Evolutionary conservation across 495 filamentous ascomycete genomes (phyloP).

Genomic region (Aspergillus hancockii): DNA sequence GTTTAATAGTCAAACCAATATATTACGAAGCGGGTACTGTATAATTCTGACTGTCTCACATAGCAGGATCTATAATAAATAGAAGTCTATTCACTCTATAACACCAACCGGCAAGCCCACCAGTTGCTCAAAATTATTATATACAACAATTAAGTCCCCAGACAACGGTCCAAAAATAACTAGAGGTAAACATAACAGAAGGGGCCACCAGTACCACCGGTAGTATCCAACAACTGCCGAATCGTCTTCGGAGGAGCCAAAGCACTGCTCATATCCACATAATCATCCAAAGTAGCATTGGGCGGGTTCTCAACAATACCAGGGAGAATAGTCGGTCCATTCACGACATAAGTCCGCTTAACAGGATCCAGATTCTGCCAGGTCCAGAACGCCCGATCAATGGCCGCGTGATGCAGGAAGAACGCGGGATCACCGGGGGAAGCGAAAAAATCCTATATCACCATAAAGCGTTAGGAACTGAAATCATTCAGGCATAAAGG

Average conservation of each 20-base stretch:
- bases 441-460: slow-evolving; percentile 21
- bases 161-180: no score
- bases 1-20: neutral
- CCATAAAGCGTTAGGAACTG: neutral
- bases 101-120: no score
- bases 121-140: no score
- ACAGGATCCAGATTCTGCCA: slow-evolving; percentile 46
- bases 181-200: slow-evolving; percentile 50
- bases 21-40: no score
- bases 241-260: slow-evolving; percentile 32
- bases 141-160: no score
- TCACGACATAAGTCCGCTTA: slow-evolving; percentile 17
- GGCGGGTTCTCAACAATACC: slow-evolving; percentile 37
- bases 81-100: neutral
- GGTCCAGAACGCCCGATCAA: slow-evolving; percentile 55
- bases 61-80: neutral
- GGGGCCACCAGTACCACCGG: slow-evolving; percentile 26
- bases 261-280: slow-evolving; percentile 30
- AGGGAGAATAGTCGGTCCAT: slow-evolving; percentile 30
- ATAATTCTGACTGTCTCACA: no score
- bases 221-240: slow-evolving; percentile 37
- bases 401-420: slow-evolving; percentile 52
- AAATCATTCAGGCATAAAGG: slow-evolving; percentile 13
- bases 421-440: slow-evolving; percentile 45
- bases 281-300: slow-evolving; percentile 41